Base-by-base conservation (phyloP, 371 early-diverging fungal species). In the Mucor sp. region DNA sequence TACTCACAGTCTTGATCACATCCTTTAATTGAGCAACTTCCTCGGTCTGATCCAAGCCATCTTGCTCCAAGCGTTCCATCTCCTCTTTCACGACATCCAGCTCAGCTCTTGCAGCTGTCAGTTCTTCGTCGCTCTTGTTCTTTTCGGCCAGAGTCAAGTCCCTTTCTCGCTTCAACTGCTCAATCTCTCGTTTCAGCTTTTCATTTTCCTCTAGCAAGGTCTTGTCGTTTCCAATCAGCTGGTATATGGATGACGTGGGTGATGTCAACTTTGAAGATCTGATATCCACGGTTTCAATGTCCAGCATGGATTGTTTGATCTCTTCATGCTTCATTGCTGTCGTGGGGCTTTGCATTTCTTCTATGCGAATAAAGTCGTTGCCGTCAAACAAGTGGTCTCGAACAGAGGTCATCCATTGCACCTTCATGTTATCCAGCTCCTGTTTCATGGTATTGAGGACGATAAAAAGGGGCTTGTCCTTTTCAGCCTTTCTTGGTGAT, bases 361-460 rank as follows among this genome's bases (percentile, higher is more conserved):
- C 19, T 6, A 63, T 7, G 14, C 12, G 2, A 1, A 11, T 37
- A 25, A 33, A 30, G 32, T 35, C 48, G 15, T n/a, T 27, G 17
- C 19, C n/a, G 6, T 61, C 70, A 69, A 66, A 75, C 77, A 85
- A 44, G 73, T 79, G 58, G 79, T 76, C 32, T 76, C 32, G 76
- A 17, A 93, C 28, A 6, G 85, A 74, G 30, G 77, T 66, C 21
- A 91, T 80, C 57, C 91, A 92, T 14, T 93, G 90, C 2, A 71
- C 44, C 3, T 74, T 60, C 69, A 90, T 79, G 0, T 77, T 72
- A 50, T 92, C 89, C 60, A 93, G 67, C 61, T 93, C 88, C 1
- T 80, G 75, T 0, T 71, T 67, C 83, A 75, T 78, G 7, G 58
- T 66, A 32, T 77, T 74, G 0, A 87, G 62, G 15, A 84, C 63